phyloP scores from a whole-genome alignment of 2,329 filamentous ascomycete genomes.

The Zopfia rhizophila region DNA sequence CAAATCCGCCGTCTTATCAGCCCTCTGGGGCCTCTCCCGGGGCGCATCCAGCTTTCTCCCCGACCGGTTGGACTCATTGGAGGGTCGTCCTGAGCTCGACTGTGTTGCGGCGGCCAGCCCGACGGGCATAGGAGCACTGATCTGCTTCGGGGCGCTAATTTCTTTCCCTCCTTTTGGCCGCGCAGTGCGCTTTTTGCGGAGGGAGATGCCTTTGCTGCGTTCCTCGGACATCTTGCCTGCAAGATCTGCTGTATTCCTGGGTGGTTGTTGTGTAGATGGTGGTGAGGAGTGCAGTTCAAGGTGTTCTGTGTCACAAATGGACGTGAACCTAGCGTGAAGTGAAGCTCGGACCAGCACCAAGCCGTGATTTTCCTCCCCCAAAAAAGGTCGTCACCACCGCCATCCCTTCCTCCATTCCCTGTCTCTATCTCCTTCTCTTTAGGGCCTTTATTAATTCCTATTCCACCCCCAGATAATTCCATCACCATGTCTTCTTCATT shows the following conservation, averaged over 20 bases:
- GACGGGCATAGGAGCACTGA: constrained; percentile 55
- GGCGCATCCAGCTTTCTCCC: constrained; percentile 44
- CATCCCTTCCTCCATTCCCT: constrained; percentile 8
- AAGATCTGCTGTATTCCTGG: constrained; percentile 9
- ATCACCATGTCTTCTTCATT: constrained; percentile 53
- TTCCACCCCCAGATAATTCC: constrained; percentile 1
- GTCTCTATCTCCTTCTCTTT: constrained; percentile 14
- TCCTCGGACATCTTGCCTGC: constrained; percentile 58
- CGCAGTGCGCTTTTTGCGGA: constrained; percentile 70
- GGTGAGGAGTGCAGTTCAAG: constrained; percentile 20
- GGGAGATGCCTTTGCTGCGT: constrained; percentile 65
- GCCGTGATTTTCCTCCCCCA: constrained; percentile 35
- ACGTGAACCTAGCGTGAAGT: too few relatives aligned
- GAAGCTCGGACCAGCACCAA: constrained; percentile 38
- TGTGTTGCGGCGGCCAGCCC: constrained; percentile 38
- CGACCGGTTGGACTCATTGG: constrained; percentile 50
- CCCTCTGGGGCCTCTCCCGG: constrained; percentile 56
- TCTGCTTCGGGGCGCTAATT: constrained; percentile 67
- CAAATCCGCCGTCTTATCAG: constrained; percentile 75
- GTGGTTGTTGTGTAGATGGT: constrained; percentile 1
- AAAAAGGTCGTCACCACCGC: constrained; percentile 35
- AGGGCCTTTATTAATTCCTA: constrained; percentile 12
- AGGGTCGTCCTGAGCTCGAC: constrained; percentile 49
- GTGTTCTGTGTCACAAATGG: too few relatives aligned
- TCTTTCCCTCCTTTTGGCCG: constrained; percentile 62